phyloP scores from a whole-genome alignment of 2,329 filamentous ascomycete species.

The Chaetomium olivaceum region DNA sequence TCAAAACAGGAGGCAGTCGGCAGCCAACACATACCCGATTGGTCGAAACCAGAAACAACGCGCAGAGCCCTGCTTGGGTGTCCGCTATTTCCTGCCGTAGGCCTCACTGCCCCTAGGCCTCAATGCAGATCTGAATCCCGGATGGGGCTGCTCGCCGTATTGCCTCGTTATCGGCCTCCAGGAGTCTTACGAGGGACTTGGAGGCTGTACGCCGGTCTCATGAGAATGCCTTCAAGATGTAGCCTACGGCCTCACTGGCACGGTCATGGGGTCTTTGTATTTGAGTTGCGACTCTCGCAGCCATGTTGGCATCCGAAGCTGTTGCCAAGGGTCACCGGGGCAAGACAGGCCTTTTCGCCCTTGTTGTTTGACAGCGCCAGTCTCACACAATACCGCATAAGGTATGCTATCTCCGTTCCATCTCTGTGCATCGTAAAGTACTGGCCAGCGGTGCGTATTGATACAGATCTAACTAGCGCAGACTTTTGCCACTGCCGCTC shows the following conservation, averaged over 20 bases:
- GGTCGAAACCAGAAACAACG: not conserved
- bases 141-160: not conserved
- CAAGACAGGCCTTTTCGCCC: not conserved
- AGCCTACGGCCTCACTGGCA: not conserved
- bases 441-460: not conserved
- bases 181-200: not conserved
- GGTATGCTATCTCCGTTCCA: not conserved
- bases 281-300: constrained; percentile 1
- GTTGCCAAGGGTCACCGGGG: not conserved
- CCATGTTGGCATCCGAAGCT: not conserved
- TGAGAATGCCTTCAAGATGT: constrained; percentile 9
- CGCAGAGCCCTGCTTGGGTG: not conserved
- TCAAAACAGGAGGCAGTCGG: constrained; percentile 4
- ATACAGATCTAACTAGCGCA: not conserved
- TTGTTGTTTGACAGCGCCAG: not conserved
- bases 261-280: constrained; percentile 5
- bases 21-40: not conserved
- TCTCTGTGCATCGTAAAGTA: not conserved
- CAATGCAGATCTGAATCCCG: constrained; percentile 4
- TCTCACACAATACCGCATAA: not conserved
- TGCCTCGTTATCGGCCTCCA: not conserved
- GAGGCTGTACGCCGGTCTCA: not conserved
- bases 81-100: not conserved
- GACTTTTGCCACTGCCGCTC: not conserved
- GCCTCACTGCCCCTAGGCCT: constrained; percentile 8